Percentiles rank a stretch among this genome's conserved stretches.
phyloP scores from a whole-genome alignment of 2,329 filamentous ascomycete species.

The Clarireedia homoeocarpa region DNA sequence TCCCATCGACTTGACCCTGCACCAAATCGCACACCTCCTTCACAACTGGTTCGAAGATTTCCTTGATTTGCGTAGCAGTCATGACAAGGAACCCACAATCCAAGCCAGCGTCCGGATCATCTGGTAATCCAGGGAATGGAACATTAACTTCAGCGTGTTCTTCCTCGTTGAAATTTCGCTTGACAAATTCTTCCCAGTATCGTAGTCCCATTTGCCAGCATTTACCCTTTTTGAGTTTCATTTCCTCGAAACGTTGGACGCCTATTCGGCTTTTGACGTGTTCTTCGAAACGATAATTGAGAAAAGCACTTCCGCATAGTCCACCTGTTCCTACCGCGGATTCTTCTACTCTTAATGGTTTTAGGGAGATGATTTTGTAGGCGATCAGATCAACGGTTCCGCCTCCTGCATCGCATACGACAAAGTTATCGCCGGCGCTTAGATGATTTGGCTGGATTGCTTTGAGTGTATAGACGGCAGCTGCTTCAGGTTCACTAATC shows the following conservation, averaged over 20 bases:
- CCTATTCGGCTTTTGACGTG: slow-evolving; percentile 64
- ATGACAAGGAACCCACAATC: slow-evolving; percentile 73
- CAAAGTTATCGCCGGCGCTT: slow-evolving; percentile 54
- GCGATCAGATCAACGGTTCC: slow-evolving; percentile 69
- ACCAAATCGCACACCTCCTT: slow-evolving; percentile 62
- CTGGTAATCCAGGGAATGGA: slow-evolving; percentile 68
- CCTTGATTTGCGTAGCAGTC: slow-evolving; percentile 59
- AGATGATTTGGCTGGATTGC: slow-evolving; percentile 70
- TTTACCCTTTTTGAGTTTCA: slow-evolving; percentile 70
- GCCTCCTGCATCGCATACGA: slow-evolving; percentile 50
- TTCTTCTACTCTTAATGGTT: slow-evolving; percentile 66
- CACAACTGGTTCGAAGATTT: slow-evolving; percentile 68
- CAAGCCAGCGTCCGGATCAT: slow-evolving; percentile 66
- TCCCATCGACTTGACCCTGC: slow-evolving; percentile 56
- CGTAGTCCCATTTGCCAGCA: slow-evolving; percentile 73
- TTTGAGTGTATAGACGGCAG: slow-evolving; percentile 72
- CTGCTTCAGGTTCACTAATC: slow-evolving; percentile 74
- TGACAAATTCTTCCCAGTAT: slow-evolving; percentile 80
- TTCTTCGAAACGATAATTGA: slow-evolving; percentile 77
- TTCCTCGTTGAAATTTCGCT: slow-evolving; percentile 74
- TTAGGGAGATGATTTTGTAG: slow-evolving; percentile 69
- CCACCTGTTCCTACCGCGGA: slow-evolving; percentile 73
- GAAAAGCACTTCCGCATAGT: slow-evolving; percentile 68
- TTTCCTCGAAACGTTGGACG: slow-evolving; percentile 58
- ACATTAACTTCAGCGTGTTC: slow-evolving; percentile 72